Evolutionary conservation across 148 eudicot genomes (phyloP), one percentile per base, ranked within the genome.

Genomic region (Amaranthus hypochondriacus): DNA sequence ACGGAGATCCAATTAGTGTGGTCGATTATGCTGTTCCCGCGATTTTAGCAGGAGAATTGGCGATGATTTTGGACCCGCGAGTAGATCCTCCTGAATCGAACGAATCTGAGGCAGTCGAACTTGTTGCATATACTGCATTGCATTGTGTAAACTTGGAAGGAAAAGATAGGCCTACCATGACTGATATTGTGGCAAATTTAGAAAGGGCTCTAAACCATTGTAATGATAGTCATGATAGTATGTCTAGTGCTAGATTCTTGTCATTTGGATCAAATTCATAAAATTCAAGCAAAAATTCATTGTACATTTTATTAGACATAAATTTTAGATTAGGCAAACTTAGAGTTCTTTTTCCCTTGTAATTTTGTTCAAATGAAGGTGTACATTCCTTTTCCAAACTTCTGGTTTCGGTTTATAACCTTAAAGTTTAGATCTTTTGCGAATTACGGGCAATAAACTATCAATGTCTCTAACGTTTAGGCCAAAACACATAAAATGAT

Each of bases 71-170:
- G 86, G 99, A 95, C 79, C 74, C 10, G 7, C 79, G 97, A 67
- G 92, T 92, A 0, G 97, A 94, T 6, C 83, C 76, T n/a, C 91
- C 90, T 14, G 89, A 78, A 73, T 12, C 60, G 47, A 82, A 84
- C 3, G 97, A 92, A 73, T 75, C 86, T 2, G 99, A 95, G 78
- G 96, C 99, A 47, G 94, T 95, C 52, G 99, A 95, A 76, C 76
- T 95, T 62, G 91, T 95, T 83, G 90, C 89, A 7, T 89, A 87
- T 72, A 92, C 96, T 3, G 99, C 99, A 5, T 67, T 86, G 84
- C 94, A 87, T 78, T 96, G 99, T 78, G 99, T 95, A 71, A 84
- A 89, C 77, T 70, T 88, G 82, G 97, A 92, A 69, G 99, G 97
- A 1, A 95, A 87, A 72, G 94, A 95, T 39, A 85, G 99, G 71